phyloP scores from a whole-genome alignment of 2,329 filamentous ascomycete species.

The Pseudocercospora pini-densiflorae region DNA sequence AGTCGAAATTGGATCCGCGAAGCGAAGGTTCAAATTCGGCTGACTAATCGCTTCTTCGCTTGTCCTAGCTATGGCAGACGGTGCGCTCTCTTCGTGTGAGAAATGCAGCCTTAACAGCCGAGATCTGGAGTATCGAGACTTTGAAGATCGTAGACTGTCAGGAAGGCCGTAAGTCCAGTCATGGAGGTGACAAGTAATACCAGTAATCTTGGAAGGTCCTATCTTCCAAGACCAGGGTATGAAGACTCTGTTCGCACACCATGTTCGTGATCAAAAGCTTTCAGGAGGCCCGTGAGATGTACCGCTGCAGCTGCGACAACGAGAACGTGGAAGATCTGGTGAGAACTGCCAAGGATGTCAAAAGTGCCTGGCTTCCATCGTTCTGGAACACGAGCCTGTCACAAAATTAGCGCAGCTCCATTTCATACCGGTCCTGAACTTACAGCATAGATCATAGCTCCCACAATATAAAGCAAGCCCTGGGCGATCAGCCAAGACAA shows the following conservation, averaged over 20 bases:
- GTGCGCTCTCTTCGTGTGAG: neutral
- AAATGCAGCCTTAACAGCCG: neutral
- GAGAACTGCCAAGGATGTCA: slow-evolving; percentile 90
- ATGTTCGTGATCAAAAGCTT: slow-evolving; percentile 87
- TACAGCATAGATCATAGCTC: slow-evolving; percentile 84
- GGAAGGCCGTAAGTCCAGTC: neutral
- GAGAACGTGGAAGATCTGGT: slow-evolving; percentile 94
- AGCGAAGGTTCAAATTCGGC: neutral
- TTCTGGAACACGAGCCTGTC: slow-evolving; percentile 78
- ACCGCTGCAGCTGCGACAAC: slow-evolving; percentile 81
- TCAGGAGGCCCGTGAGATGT: slow-evolving; percentile 80
- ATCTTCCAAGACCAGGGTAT: neutral
- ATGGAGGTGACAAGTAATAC: neutral
- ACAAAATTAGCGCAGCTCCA: neutral
- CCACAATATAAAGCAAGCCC: slow-evolving; percentile 81
- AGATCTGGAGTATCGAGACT: neutral
- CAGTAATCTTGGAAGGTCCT: neutral
- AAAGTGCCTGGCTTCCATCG: slow-evolving; percentile 75
- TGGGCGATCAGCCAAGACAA: slow-evolving; percentile 80
- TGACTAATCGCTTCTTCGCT: neutral
- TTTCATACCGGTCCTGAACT: slow-evolving; percentile 41
- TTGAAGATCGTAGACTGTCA: neutral
- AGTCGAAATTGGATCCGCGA: neutral
- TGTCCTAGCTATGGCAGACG: neutral
- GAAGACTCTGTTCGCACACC: slow-evolving; percentile 21